Evolutionary conservation across 352 stramenopile genomes (phyloP).

Genomic region (Pythium myriotylum): DNA sequence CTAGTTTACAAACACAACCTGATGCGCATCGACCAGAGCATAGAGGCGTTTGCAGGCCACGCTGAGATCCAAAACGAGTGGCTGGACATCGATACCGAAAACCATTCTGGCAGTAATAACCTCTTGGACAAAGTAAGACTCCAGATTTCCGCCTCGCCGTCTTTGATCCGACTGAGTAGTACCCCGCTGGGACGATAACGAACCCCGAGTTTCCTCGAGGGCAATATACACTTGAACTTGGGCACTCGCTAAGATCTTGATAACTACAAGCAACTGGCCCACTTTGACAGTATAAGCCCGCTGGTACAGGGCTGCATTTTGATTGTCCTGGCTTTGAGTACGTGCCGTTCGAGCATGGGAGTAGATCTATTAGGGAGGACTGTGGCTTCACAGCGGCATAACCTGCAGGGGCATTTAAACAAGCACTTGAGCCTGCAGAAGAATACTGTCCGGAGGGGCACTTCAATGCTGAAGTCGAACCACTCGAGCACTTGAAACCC

Average conservation of each 20-base stretch:
- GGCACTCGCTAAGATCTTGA: slow-evolving; percentile 39
- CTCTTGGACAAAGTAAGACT: slow-evolving; percentile 46
- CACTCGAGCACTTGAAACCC: slow-evolving; percentile 42
- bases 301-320: slow-evolving; percentile 41
- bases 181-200: slow-evolving; percentile 42
- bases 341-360: slow-evolving; percentile 49
- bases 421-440: slow-evolving; percentile 31
- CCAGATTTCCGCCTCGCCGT: slow-evolving; percentile 26
- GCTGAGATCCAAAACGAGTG: slow-evolving; percentile 44
- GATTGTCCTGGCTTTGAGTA: slow-evolving; percentile 57
- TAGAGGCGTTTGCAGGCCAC: slow-evolving; percentile 37
- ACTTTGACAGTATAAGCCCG: slow-evolving; percentile 45
- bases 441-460: slow-evolving; percentile 49
- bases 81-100: slow-evolving; percentile 41
- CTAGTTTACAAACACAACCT: slow-evolving; percentile 52
- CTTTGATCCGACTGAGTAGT: slow-evolving; percentile 51
- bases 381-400: slow-evolving; percentile 36
- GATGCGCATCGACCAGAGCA: slow-evolving; percentile 49
- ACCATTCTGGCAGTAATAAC: slow-evolving; percentile 53
- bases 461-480: slow-evolving; percentile 24
- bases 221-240: slow-evolving; percentile 47
- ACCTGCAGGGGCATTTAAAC: slow-evolving; percentile 44
- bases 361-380: slow-evolving; percentile 35
- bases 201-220: slow-evolving; percentile 40
- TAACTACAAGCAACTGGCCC: slow-evolving; percentile 36